Conservation (phyloP, 495 filamentous ascomycete species). For the Alectoria sarmentosa region DNA sequence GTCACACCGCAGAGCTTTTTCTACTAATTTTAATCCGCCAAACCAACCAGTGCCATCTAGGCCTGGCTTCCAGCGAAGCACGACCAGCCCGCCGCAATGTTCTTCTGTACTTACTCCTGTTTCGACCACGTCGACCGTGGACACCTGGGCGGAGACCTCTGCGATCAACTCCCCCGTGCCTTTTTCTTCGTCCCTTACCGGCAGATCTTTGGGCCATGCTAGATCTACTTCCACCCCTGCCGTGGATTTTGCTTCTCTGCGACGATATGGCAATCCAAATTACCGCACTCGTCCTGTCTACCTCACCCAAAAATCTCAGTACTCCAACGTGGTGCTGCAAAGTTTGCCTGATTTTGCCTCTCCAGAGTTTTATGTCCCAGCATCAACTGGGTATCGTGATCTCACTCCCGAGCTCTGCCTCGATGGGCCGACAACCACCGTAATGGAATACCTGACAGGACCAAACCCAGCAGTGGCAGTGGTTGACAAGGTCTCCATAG, state of each 20-base stretch:
- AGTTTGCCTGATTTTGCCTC: constrained; percentile 39
- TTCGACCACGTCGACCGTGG: constrained; percentile 39
- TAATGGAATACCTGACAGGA: constrained; percentile 70
- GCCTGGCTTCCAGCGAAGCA: constrained; percentile 47
- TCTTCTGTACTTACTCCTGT: constrained; percentile 48
- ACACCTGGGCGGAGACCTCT: constrained; percentile 31
- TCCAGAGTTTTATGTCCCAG: constrained; percentile 28
- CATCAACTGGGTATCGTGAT: constrained; percentile 20
- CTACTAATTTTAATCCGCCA: constrained; percentile 47
- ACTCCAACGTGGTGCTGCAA: constrained; percentile 38
- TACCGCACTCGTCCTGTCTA: constrained; percentile 73
- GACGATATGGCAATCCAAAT: constrained; percentile 69
- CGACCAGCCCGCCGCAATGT: constrained; percentile 56
- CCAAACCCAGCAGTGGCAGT: constrained; percentile 74
- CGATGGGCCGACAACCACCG: constrained; percentile 48
- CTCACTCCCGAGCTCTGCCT: constrained; percentile 33
- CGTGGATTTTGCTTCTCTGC: constrained; percentile 58
- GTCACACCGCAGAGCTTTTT: constrained; percentile 47
- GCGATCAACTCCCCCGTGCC: constrained; percentile 56
- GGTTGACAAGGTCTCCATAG: constrained; percentile 65
- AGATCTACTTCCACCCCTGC: constrained; percentile 61
- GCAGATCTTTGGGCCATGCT: constrained; percentile 43
- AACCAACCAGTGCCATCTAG: constrained; percentile 41
- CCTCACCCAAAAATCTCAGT: constrained; percentile 43
- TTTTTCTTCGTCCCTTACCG: constrained; percentile 45